Conservation (phyloP, 1,284 basidiomycete genomes). For the Melanopsichium pennsylvanicum region DNA sequence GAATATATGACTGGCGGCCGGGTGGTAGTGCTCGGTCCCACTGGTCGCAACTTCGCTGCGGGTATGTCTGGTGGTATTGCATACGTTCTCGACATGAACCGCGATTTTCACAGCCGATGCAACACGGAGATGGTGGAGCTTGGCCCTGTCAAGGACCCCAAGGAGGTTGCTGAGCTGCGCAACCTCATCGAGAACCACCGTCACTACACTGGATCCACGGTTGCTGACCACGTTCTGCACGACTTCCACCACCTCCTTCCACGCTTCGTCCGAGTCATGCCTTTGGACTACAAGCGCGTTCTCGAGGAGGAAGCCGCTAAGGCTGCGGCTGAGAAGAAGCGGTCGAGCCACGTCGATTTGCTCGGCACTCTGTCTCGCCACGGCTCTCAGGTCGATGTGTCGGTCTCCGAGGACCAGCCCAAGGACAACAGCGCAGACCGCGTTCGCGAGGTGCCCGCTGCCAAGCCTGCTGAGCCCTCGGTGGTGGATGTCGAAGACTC, state of each 20-base stretch:
- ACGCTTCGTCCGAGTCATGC: conserved; percentile 64
- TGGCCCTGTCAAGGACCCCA: conserved; percentile 57
- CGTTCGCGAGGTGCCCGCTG: conserved; percentile 38
- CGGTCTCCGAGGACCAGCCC: conserved; percentile 36
- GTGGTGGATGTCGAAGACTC: conserved; percentile 63
- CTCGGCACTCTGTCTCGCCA: conserved; percentile 62
- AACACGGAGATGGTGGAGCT: conserved; percentile 64
- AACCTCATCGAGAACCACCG: conserved; percentile 64
- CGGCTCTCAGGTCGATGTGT: conserved; percentile 59
- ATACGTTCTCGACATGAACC: conserved; percentile 63
- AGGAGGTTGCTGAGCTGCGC: conserved; percentile 63
- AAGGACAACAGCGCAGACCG: conserved; percentile 38
- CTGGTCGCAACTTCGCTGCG: conserved; percentile 57
- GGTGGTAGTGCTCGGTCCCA: conserved; percentile 54
- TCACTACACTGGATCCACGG: conserved; percentile 61
- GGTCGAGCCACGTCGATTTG: conserved; percentile 63
- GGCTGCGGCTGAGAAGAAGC: conserved; percentile 63
- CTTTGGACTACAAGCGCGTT: conserved; percentile 62
- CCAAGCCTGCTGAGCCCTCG: conserved; percentile 55
- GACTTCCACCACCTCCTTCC: conserved; percentile 63
- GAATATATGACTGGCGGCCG: conserved; percentile 62
- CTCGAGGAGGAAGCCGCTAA: conserved; percentile 64
- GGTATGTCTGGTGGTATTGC: conserved; percentile 62
- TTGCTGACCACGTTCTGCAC: conserved; percentile 60
- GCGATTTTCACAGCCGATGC: conserved; percentile 59